Conservation (phyloP, 228 moss, liverwort and hornwort genomes). For the Sphagnum fallax region DNA sequence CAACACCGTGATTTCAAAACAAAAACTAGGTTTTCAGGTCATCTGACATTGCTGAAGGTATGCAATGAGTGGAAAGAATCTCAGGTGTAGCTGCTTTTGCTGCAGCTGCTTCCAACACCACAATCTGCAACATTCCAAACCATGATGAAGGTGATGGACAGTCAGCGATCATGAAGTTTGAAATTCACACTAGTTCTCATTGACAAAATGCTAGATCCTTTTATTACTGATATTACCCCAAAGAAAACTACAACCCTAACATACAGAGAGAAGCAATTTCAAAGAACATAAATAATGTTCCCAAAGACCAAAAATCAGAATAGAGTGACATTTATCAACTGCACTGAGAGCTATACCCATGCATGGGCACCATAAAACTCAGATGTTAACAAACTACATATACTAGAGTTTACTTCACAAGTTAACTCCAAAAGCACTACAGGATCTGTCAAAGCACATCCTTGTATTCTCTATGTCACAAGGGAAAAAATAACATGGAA, state of each 20-base stretch:
- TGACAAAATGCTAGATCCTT: neutral
- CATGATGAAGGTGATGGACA: neutral
- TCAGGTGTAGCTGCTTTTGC: slow-evolving; percentile 93
- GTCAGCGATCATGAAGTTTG: neutral
- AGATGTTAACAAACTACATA: no score
- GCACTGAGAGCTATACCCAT: no score
- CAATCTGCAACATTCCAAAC: slow-evolving; percentile 59
- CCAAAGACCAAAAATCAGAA: no score
- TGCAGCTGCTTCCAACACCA: slow-evolving; percentile 82
- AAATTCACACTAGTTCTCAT: neutral
- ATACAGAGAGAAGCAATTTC: no score
- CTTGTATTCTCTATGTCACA: neutral
- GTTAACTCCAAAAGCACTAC: neutral
- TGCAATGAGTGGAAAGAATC: slow-evolving; percentile 94
- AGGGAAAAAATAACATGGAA: neutral
- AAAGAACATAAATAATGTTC: no score
- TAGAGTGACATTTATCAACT: no score
- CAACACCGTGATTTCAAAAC: neutral
- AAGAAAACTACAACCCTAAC: neutral
- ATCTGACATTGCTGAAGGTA: slow-evolving; percentile 94
- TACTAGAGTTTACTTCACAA: neutral
- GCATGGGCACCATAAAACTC: no score
- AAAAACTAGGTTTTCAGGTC: slow-evolving; percentile 61
- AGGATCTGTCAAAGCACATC: neutral
- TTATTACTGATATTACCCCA: neutral